Evolutionary conservation across 2,329 filamentous ascomycete genomes (phyloP).

Genomic region (Colletotrichum sp.): DNA sequence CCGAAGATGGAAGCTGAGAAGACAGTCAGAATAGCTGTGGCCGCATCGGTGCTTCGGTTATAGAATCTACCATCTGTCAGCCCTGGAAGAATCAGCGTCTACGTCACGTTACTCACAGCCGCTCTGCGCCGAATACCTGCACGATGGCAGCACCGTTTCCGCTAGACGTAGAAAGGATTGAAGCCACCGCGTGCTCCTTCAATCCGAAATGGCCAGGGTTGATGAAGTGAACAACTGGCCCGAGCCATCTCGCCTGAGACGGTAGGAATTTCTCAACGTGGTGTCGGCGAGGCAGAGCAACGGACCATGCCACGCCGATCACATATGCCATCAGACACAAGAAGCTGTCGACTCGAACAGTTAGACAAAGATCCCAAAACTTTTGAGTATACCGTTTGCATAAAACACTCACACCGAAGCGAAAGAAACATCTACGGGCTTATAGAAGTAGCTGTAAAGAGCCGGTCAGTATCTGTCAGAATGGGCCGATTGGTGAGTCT

Average conservation of each 20-base stretch:
- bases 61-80: conserved; percentile 6
- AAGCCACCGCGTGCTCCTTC: conserved; percentile 20
- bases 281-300: conserved; percentile 13
- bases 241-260: conserved; percentile 18
- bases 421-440: conserved; percentile 14
- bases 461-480: not conserved
- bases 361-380: not conserved
- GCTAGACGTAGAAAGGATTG: conserved; percentile 14
- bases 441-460: conserved; percentile 11
- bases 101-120: not conserved
- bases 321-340: conserved; percentile 17
- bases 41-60: conserved; percentile 10
- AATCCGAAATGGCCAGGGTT: conserved; percentile 18
- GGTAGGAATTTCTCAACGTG: conserved; percentile 16
- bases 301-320: conserved; percentile 16
- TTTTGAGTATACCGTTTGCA: not conserved
- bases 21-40: conserved; percentile 14
- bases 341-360: not conserved
- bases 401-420: not conserved
- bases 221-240: conserved; percentile 14
- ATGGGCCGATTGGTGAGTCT: no score
- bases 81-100: not conserved
- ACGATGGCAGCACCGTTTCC: conserved; percentile 18
- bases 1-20: conserved; percentile 16
- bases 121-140: conserved; percentile 15